These are phyloP conservation scores for Mycosphaerella sp. DNA, from an alignment of 2,329 filamentous ascomycete genomes.

Conservation along the genomic window DNA sequence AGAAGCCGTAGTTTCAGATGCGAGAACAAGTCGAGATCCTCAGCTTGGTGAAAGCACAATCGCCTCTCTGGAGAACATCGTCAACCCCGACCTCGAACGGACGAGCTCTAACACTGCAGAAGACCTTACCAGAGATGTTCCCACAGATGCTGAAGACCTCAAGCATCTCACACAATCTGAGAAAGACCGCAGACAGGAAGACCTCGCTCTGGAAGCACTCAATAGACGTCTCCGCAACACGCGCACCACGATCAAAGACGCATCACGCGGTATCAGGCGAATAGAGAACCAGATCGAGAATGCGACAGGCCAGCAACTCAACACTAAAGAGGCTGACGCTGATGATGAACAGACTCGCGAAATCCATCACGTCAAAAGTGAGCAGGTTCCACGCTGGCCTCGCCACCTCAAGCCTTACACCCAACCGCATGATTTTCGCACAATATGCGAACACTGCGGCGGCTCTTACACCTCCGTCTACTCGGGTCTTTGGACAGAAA, in stretches of 20 bases:
- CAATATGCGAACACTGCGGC: constrained; percentile 26
- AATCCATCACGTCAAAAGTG: not conserved
- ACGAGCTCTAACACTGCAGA: constrained; percentile 21
- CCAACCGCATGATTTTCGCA: constrained; percentile 13
- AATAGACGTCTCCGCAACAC: constrained; percentile 38
- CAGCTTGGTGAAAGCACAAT: constrained; percentile 44
- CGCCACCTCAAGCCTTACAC: constrained; percentile 11
- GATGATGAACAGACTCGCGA: not conserved
- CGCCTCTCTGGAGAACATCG: constrained; percentile 43
- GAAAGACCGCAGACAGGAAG: constrained; percentile 39
- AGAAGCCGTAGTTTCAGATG: constrained; percentile 38
- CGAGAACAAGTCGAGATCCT: constrained; percentile 28
- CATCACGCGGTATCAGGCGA: constrained; percentile 38
- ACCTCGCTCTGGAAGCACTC: constrained; percentile 39
- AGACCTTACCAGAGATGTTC: constrained; percentile 4
- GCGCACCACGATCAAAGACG: constrained; percentile 41
- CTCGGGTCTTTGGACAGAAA: constrained; percentile 29
- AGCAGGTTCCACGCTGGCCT: constrained; percentile 3
- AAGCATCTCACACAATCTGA: constrained; percentile 35
- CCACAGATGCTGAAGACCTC: constrained; percentile 7
- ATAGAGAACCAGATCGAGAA: constrained; percentile 39
- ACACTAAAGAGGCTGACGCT: not conserved
- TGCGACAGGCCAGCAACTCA: constrained; percentile 2
- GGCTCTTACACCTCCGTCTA: constrained; percentile 26
- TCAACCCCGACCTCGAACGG: constrained; percentile 29